phyloP scores from a whole-genome alignment of 495 filamentous ascomycete genomes.

The Penicillium verhagenii region DNA sequence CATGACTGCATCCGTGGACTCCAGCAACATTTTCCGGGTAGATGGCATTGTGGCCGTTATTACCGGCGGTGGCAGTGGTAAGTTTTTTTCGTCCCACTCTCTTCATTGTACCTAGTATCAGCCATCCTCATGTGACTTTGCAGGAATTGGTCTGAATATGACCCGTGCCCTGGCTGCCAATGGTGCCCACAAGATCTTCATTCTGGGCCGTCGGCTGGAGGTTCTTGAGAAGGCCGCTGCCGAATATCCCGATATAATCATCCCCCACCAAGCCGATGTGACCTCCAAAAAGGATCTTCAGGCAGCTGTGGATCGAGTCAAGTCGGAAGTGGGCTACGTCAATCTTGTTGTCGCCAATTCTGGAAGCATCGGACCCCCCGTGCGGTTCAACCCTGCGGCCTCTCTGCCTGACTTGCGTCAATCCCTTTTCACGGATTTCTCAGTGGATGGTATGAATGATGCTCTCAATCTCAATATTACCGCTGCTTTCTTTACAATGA shows the following conservation, averaged over 20 bases:
- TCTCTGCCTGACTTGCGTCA: conserved; percentile 15
- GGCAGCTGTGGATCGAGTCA: conserved; percentile 28
- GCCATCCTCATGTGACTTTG: neutral
- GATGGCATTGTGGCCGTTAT: conserved; percentile 61
- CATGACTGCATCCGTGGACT: conserved; percentile 4
- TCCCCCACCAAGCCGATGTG: conserved; percentile 41
- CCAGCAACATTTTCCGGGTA: conserved; percentile 51
- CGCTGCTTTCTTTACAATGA: conserved; percentile 34
- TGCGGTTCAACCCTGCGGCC: conserved; percentile 1
- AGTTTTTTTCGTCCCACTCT: conserved; percentile 1
- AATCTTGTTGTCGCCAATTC: conserved; percentile 68
- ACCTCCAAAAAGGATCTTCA: conserved; percentile 40
- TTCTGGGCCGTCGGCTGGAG: conserved; percentile 59
- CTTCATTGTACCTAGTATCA: neutral
- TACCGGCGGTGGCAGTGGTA: conserved; percentile 60
- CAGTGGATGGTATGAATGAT: conserved; percentile 49
- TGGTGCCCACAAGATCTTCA: conserved; percentile 67
- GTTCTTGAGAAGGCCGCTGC: conserved; percentile 45
- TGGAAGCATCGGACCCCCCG: conserved; percentile 35
- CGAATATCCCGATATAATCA: conserved; percentile 23
- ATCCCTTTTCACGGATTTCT: conserved; percentile 41
- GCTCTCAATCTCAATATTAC: conserved; percentile 36
- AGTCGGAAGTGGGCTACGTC: conserved; percentile 44
- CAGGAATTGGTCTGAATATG: conserved; percentile 67
- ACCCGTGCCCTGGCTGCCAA: conserved; percentile 60